Evolutionary conservation across 2,329 filamentous ascomycete genomes (phyloP), one percentile per base, ranked within the genome.

Genomic region (Colletotrichum phormii): DNA sequence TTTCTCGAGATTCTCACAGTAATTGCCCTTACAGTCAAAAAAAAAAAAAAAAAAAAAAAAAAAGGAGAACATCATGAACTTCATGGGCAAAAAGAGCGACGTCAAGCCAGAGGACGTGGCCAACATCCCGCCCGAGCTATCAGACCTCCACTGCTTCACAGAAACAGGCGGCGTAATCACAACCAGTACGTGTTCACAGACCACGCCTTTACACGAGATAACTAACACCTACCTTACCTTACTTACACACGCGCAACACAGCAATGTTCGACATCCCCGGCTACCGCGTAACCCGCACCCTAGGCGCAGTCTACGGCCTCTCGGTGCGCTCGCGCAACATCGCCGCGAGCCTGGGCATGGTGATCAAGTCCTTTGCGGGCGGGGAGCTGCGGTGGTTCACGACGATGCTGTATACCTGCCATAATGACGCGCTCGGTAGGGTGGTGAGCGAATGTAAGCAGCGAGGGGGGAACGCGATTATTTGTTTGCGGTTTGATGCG

Each of bases 181-280:
- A 0, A 88, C 88, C 0, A 91, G 82, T 82, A 72, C 51, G 79
- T 71, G 9, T 33, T 15, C 3, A n/a, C 46, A 8, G 3, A 33
- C 46, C 9, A 0, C 33, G 11, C 33, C 33, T 26, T 26, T 26
- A 4, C 26, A 26, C 26, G 26, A 26, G 26, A 12, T 12, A 11
- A 4, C 4, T 4, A 15, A 6, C 12, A 42, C 12, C 5, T 42
- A 42, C 37, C 35, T 37, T 37, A 37, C 35, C 35, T 37, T 22
- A 5, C 15, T 64, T 5, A 24, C 37, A 68, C 57, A 55, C 8
- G 46, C 11, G 12, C 26, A 26, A 26, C 26, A 5, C 7, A 84
- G 82, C 90, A 65, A 91, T 91, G 89, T 89, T 88, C 80, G 89
- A 91, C 77, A 81, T 92, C 26, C 89, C 89, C 0, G 89, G 89